Percentiles rank a stretch among this genome's conserved stretches.
Conservation (phyloP, 2,329 filamentous ascomycete genomes). For the Furcasterigmium sp. region DNA sequence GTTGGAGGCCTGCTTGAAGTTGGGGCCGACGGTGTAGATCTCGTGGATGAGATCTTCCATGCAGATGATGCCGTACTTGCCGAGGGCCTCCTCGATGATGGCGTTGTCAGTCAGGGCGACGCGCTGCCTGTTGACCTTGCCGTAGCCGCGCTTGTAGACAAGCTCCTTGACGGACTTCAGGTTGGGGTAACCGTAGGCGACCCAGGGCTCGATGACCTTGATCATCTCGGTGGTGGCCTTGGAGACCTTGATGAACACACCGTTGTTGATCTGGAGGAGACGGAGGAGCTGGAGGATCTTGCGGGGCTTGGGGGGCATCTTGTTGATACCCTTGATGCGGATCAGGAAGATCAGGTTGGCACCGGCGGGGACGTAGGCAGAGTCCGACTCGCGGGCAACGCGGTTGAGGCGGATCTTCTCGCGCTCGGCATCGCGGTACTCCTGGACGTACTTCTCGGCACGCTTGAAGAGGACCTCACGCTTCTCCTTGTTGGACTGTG, state of each 20-base stretch:
- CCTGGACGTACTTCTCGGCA: slow-evolving; percentile 99
- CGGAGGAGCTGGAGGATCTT: slow-evolving; percentile 99
- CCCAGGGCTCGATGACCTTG: slow-evolving; percentile 97
- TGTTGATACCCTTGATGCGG: slow-evolving; percentile 99
- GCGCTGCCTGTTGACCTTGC: slow-evolving; percentile 98
- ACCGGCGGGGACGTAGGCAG: slow-evolving; percentile 92
- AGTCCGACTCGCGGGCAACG: slow-evolving; percentile 84
- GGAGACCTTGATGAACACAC: slow-evolving; percentile 94
- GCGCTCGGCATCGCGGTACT: slow-evolving; percentile 97
- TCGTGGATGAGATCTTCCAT: slow-evolving; percentile 99
- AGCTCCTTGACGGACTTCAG: slow-evolving; percentile 99
- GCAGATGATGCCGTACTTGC: slow-evolving; percentile 98
- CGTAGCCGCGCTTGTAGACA: slow-evolving; percentile 99
- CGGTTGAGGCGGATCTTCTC: slow-evolving; percentile 95
- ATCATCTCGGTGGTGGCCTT: slow-evolving; percentile 98
- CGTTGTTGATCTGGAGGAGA: slow-evolving; percentile 99
- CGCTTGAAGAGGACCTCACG: slow-evolving; percentile 98
- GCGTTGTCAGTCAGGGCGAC: slow-evolving; percentile 95
- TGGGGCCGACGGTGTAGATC: slow-evolving; percentile 97
- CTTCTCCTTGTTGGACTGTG: slow-evolving; percentile 97
- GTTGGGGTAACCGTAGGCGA: slow-evolving; percentile 99
- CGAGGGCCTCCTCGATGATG: slow-evolving; percentile 93
- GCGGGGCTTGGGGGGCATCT: slow-evolving; percentile 99
- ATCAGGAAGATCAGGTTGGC: slow-evolving; percentile 95
- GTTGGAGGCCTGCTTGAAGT: slow-evolving; percentile 99